These are phyloP conservation scores for Tricholoma flavovirens DNA, from an alignment of 768 basidiomycete genomes.

Conservation along the genomic window DNA sequence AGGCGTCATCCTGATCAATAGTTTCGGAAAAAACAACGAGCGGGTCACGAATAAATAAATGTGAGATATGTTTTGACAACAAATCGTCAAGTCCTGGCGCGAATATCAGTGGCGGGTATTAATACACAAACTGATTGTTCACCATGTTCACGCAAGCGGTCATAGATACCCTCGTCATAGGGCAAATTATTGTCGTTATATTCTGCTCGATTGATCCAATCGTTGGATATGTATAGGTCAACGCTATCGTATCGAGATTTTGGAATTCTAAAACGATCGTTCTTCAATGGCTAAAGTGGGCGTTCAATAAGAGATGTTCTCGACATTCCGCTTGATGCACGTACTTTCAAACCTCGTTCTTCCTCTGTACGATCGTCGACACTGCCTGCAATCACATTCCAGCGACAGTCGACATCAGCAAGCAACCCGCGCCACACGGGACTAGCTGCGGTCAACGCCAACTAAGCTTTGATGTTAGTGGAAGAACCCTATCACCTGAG, in stretches of 20 bases:
- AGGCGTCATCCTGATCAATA: conserved; percentile 83
- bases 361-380: conserved; percentile 97
- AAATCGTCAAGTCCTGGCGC: conserved; percentile 73
- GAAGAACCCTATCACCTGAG: conserved; percentile 4
- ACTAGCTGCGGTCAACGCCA: conserved; percentile 91
- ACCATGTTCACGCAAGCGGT: conserved; percentile 77
- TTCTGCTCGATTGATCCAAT: conserved; percentile 83
- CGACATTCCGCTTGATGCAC: conserved; percentile 4
- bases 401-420: conserved; percentile 95
- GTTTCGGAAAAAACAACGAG: conserved; percentile 93
- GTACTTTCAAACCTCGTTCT: conserved; percentile 83
- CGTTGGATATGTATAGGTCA: conserved; percentile 84
- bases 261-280: conserved; percentile 74
- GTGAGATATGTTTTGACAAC: conserved; percentile 87
- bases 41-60: conserved; percentile 97
- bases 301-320: not conserved
- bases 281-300: conserved; percentile 61
- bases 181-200: conserved; percentile 89
- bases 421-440: conserved; percentile 93
- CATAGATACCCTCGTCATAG: conserved; percentile 67
- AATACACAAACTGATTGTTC: conserved; percentile 13
- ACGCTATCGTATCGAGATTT: conserved; percentile 98
- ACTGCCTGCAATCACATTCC: conserved; percentile 98
- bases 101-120: not conserved
- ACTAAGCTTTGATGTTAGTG: conserved; percentile 36